phyloP scores from a whole-genome alignment of 768 basidiomycete genomes.

The Pulveroboletus frians region DNA sequence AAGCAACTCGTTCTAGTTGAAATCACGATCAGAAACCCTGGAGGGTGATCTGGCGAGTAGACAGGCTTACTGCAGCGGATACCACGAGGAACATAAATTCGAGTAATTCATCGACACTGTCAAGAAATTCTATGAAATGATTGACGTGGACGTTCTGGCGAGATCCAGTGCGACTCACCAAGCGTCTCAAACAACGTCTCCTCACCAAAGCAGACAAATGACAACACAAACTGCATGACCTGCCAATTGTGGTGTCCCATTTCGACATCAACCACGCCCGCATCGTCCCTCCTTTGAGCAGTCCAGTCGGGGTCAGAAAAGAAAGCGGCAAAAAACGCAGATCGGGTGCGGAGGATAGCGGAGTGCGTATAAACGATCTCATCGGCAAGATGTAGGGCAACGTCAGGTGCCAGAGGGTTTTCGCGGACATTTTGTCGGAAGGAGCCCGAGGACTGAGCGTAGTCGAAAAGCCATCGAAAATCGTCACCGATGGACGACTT shows the following conservation, averaged over 20 bases:
- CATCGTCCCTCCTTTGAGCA: constrained; percentile 45
- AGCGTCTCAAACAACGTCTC: constrained; percentile 69
- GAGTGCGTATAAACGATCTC: constrained; percentile 65
- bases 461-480: constrained; percentile 46
- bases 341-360: constrained; percentile 72
- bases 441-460: constrained; percentile 8
- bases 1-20: constrained; percentile 72
- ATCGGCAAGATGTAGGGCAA: constrained; percentile 68
- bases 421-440: constrained; percentile 3
- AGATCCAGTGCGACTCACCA: constrained; percentile 38
- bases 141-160: constrained; percentile 1
- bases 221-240: constrained; percentile 69
- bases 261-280: constrained; percentile 57
- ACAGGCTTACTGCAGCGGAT: constrained; percentile 64
- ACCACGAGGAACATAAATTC: constrained; percentile 87
- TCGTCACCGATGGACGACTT: constrained; percentile 45
- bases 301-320: constrained; percentile 86
- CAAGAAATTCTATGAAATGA: constrained; percentile 48
- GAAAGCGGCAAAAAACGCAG: constrained; percentile 77
- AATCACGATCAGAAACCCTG: neutral
- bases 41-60: neutral
- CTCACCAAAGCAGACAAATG: constrained; percentile 71
- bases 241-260: constrained; percentile 70
- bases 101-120: constrained; percentile 67
- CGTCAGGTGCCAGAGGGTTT: constrained; percentile 52